Evolutionary conservation across 352 stramenopile species (phyloP).

Genomic region (Globisporangium recalcitrans): DNA sequence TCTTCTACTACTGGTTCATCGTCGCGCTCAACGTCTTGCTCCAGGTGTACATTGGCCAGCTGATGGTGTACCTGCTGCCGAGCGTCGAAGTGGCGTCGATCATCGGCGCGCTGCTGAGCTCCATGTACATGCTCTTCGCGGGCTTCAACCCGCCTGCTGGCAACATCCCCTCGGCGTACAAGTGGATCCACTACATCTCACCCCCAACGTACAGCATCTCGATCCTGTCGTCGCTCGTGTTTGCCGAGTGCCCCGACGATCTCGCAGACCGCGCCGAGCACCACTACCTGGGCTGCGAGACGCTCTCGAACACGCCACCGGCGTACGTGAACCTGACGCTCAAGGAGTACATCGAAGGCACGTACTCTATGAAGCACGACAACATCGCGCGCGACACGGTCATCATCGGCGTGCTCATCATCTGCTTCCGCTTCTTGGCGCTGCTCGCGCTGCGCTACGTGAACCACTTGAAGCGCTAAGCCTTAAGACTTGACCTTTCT

Average conservation of each 20-base stretch:
- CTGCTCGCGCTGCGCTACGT: slow-evolving; percentile 45
- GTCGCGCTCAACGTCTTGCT: slow-evolving; percentile 40
- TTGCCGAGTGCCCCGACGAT: slow-evolving; percentile 30
- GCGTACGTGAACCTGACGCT: slow-evolving; percentile 26
- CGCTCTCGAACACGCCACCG: slow-evolving; percentile 24
- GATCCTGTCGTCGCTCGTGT: slow-evolving; percentile 30
- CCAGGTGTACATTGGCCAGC: slow-evolving; percentile 44
- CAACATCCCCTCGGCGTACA: slow-evolving; percentile 40
- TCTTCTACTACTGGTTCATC: slow-evolving; percentile 43
- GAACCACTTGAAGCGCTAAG: slow-evolving; percentile 44
- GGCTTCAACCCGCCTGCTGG: slow-evolving; percentile 42
- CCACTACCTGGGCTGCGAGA: slow-evolving; percentile 25
- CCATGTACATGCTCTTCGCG: slow-evolving; percentile 55
- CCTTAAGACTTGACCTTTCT: neutral
- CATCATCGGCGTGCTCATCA: slow-evolving; percentile 35
- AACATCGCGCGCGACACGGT: slow-evolving; percentile 27
- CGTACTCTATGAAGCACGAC: slow-evolving; percentile 32
- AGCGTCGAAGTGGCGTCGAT: slow-evolving; percentile 40
- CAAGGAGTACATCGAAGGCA: slow-evolving; percentile 36
- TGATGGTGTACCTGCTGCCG: slow-evolving; percentile 41
- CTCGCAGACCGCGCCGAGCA: neutral
- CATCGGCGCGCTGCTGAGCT: slow-evolving; percentile 40
- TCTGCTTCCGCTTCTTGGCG: slow-evolving; percentile 40
- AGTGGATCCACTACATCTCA: slow-evolving; percentile 56
- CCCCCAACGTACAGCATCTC: slow-evolving; percentile 44